A percentile compares a stretch with the other conserved stretches of the same genome.
These are phyloP conservation scores for Zea mays DNA, from an alignment of 176 grass and related monocot species.

Conservation along the genomic window Zm-B73-REFERENCE-NAM-5.0 NC_050100.1:7546501-7547000, in stretches of 20 bases:
- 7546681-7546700: constrained; percentile 37
- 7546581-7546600: constrained; percentile 62
- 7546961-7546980: constrained; percentile 53
- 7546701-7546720: constrained; percentile 37
- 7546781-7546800: constrained; percentile 43
- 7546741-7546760: constrained; percentile 38
- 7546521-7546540: too few species aligned
- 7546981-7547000: constrained; percentile 37
- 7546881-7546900: constrained; percentile 58
- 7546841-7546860: constrained; percentile 34
- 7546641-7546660: too few species aligned
- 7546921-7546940: constrained; percentile 1
- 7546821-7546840: constrained; percentile 48
- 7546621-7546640: too few species aligned
- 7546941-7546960: constrained; percentile 59
- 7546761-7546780: constrained; percentile 47
- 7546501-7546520: too few species aligned
- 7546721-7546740: constrained; percentile 46
- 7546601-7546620: constrained; percentile 40
- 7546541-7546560: too few species aligned
- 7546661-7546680: constrained; percentile 31
- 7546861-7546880: constrained; percentile 54
- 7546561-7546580: constrained; percentile 26
- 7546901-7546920: constrained; percentile 14
- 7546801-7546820: constrained; percentile 55